Evolutionary conservation across 2,329 filamentous ascomycete species (phyloP).

Genomic region (Ploettnerulaceae sp.): DNA sequence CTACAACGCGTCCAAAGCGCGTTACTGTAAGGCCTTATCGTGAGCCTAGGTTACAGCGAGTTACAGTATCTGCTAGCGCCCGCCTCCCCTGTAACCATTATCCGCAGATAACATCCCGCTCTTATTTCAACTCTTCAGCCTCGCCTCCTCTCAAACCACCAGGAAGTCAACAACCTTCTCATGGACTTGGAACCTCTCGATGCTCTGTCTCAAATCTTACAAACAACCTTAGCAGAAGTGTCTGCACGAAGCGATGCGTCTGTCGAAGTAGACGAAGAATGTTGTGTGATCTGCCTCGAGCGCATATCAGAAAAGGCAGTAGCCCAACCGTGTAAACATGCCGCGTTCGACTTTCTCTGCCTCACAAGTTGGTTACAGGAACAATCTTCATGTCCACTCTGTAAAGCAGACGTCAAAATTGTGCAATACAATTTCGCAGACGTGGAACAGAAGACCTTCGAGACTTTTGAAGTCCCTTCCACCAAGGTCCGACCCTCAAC

Average conservation of each 20-base stretch:
- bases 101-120: not conserved
- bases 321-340: slow-evolving; percentile 72
- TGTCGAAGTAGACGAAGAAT: slow-evolving; percentile 38
- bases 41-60: not conserved
- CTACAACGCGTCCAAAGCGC: not conserved
- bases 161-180: slow-evolving; percentile 7
- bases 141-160: not conserved
- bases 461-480: slow-evolving; percentile 51
- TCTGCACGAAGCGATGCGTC: slow-evolving; percentile 22
- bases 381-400: slow-evolving; percentile 71
- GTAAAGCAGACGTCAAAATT: slow-evolving; percentile 52
- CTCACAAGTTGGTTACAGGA: slow-evolving; percentile 76
- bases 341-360: slow-evolving; percentile 80
- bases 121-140: not conserved
- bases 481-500: slow-evolving; percentile 5
- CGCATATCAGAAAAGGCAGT: slow-evolving; percentile 65
- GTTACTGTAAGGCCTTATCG: not conserved
- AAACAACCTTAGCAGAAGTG: slow-evolving; percentile 42
- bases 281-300: slow-evolving; percentile 87
- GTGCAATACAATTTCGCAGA: slow-evolving; percentile 60
- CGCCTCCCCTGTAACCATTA: slow-evolving; percentile 1
- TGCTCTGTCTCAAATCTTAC: slow-evolving; percentile 40
- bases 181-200: slow-evolving; percentile 38
- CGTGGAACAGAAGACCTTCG: slow-evolving; percentile 44
- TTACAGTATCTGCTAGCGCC: slow-evolving; percentile 2